phyloP scores from a whole-genome alignment of 495 filamentous ascomycete species.

The Aspergillus cavernicola region DNA sequence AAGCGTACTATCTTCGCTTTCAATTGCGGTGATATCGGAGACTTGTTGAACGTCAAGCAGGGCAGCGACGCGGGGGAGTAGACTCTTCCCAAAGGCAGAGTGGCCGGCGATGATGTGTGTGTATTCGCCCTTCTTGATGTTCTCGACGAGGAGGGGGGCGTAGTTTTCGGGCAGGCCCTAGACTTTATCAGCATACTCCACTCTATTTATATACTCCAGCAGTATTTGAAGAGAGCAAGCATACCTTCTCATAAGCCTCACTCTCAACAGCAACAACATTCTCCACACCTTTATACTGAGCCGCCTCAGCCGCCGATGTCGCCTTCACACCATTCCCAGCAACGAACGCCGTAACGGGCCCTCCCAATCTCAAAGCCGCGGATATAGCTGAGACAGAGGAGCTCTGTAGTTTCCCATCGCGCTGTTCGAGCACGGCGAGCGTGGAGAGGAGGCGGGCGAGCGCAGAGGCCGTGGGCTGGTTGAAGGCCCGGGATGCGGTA shows the following conservation, averaged over 20 bases:
- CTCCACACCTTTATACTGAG: conserved; percentile 83
- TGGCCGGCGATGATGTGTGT: conserved; percentile 88
- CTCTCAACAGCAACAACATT: conserved; percentile 90
- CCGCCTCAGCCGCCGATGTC: conserved; percentile 76
- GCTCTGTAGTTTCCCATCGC: conserved; percentile 77
- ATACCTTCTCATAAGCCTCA: conserved; percentile 85
- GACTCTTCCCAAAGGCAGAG: conserved; percentile 94
- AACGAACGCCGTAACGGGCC: conserved; percentile 78
- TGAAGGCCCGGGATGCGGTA: conserved; percentile 22
- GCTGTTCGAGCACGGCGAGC: conserved; percentile 89
- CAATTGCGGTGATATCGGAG: conserved; percentile 82
- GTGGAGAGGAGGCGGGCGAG: conserved; percentile 76
- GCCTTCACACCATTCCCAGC: conserved; percentile 76
- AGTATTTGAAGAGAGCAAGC: background rate
- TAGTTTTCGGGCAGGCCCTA: conserved; percentile 92
- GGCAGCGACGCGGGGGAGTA: conserved; percentile 93
- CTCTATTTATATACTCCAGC: background rate
- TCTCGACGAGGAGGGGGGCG: conserved; percentile 88
- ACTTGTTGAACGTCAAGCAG: conserved; percentile 89
- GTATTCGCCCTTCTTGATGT: conserved; percentile 88
- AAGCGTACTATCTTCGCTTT: conserved; percentile 76
- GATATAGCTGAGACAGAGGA: conserved; percentile 83
- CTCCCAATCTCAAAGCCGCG: conserved; percentile 83
- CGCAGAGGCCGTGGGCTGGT: conserved; percentile 38
- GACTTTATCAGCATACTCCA: conserved; percentile 3